phyloP scores from a whole-genome alignment of 169 alveolate species.

The Theileria orientalis region DNA sequence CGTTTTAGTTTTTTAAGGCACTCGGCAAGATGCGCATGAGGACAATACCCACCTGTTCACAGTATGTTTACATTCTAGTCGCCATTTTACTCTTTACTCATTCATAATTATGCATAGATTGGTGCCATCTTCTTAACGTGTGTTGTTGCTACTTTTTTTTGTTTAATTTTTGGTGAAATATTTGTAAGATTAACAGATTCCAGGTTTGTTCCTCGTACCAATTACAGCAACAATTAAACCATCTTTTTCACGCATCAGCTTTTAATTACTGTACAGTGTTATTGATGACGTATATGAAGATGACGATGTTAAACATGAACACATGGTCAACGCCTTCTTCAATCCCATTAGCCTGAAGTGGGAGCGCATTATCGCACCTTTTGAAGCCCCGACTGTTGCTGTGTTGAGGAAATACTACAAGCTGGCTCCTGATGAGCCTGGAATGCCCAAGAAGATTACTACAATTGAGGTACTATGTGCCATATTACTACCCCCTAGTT shows the following conservation, averaged over 20 bases:
- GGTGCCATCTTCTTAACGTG: not conserved
- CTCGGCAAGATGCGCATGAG: not conserved
- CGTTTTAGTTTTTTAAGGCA: not conserved
- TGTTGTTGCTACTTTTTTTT: not conserved
- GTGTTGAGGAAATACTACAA: constrained; percentile 20
- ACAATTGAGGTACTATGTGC: constrained; percentile 12
- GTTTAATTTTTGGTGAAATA: not conserved
- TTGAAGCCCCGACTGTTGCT: constrained; percentile 46
- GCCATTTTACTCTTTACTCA: not conserved
- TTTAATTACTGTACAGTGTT: not conserved
- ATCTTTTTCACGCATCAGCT: not conserved
- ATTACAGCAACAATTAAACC: no score
- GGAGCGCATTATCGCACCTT: constrained; percentile 63
- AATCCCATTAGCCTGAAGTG: constrained; percentile 46
- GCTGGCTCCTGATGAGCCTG: not conserved
- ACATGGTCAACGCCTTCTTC: constrained; percentile 43
- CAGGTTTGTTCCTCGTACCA: no score
- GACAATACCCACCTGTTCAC: not conserved
- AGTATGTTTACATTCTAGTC: not conserved
- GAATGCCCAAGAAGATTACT: constrained; percentile 4
- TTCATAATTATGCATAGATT: not conserved
- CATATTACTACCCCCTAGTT: not conserved
- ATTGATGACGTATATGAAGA: constrained; percentile 37
- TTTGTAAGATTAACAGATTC: not conserved
- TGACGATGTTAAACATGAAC: constrained; percentile 6